phyloP scores from a whole-genome alignment of 208 protist species.

The Leishmania martiniquensis region DNA sequence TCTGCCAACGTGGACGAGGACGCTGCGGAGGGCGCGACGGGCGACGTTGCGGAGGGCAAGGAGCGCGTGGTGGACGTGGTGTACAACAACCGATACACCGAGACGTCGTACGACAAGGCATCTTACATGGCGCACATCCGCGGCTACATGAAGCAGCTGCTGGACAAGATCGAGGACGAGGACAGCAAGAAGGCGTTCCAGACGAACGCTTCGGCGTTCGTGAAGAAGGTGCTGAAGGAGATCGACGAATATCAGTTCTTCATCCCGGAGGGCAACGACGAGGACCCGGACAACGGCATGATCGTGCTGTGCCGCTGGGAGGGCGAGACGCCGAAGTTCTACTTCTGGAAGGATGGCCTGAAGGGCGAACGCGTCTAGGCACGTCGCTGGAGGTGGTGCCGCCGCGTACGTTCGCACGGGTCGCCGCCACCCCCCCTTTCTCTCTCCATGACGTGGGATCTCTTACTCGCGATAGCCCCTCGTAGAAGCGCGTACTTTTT shows the following conservation, averaged over 20 bases:
- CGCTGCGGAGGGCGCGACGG: constrained; percentile 81
- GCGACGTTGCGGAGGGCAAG: constrained; percentile 82
- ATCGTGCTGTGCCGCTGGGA: constrained; percentile 92
- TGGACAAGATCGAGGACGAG: constrained; percentile 81
- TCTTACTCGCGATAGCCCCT: too few species aligned
- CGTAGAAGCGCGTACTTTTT: too few species aligned
- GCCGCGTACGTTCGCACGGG: not conserved
- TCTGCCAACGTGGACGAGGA: constrained; percentile 92
- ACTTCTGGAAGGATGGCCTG: constrained; percentile 92
- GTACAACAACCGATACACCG: constrained; percentile 91
- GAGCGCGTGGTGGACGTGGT: constrained; percentile 88
- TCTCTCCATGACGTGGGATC: too few species aligned
- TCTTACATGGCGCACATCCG: constrained; percentile 94
- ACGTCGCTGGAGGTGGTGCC: not conserved
- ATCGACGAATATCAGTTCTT: constrained; percentile 95
- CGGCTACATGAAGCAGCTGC: constrained; percentile 90
- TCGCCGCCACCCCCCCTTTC: not conserved
- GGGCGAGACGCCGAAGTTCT: constrained; percentile 85
- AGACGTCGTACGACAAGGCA: constrained; percentile 94
- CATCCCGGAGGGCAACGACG: constrained; percentile 90
- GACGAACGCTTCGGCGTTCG: constrained; percentile 82
- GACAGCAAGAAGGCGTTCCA: constrained; percentile 91
- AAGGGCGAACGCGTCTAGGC: constrained; percentile 86
- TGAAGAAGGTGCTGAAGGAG: constrained; percentile 93
- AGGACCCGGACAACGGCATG: constrained; percentile 91